Conservation (phyloP, 345 rosid genomes). For the Aquilaria malaccensis region DNA sequence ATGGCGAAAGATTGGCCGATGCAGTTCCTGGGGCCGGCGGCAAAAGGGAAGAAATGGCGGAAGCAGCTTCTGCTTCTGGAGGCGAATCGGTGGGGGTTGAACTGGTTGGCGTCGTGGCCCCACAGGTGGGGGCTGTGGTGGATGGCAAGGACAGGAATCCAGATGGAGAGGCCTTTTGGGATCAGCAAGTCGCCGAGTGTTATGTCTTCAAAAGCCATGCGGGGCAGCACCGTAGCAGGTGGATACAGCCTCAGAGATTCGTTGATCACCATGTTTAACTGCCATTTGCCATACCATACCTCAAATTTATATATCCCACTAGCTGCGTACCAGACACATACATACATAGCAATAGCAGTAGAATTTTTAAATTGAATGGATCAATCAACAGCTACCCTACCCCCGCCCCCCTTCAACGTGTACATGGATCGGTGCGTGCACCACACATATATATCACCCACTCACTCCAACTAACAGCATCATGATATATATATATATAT, state of each 20-base stretch:
- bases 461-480: too few relatives aligned
- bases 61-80: constrained; percentile 25
- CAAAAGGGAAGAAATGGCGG: constrained; percentile 67
- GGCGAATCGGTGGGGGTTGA: constrained; percentile 73
- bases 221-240: constrained; percentile 78
- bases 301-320: too few relatives aligned
- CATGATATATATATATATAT: too few relatives aligned
- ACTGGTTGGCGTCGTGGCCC: constrained; percentile 86
- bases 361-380: too few relatives aligned
- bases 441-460: too few relatives aligned
- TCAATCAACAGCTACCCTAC: too few relatives aligned
- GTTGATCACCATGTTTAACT: constrained; percentile 84
- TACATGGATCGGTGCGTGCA: too few relatives aligned
- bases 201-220: constrained; percentile 89
- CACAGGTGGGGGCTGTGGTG: constrained; percentile 82
- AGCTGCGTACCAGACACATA: too few relatives aligned
- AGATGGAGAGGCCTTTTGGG: constrained; percentile 85
- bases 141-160: constrained; percentile 93
- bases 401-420: too few relatives aligned
- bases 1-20: constrained; percentile 71
- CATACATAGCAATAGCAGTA: too few relatives aligned
- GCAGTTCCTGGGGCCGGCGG: constrained; percentile 77
- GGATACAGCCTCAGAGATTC: constrained; percentile 91
- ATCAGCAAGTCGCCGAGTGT: constrained; percentile 67
- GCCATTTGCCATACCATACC: not conserved